These are phyloP conservation scores for Perkinsus olseni DNA, from an alignment of 169 alveolate species.

Conservation along the genomic window DNA sequence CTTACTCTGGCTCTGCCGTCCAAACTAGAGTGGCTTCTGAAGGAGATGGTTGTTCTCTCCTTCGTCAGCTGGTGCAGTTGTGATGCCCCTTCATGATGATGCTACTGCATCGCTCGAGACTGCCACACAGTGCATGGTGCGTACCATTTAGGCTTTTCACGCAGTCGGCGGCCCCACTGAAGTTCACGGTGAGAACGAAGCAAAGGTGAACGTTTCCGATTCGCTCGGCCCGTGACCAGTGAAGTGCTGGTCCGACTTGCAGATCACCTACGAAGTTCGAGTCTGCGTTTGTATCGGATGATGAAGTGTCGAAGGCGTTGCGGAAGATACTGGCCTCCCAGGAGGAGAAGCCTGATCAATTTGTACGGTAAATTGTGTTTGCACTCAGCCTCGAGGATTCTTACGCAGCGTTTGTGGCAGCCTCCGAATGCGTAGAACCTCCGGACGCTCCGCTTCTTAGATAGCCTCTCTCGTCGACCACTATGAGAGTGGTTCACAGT, in stretches of 20 bases:
- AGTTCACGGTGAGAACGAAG: background rate
- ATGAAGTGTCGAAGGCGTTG: background rate
- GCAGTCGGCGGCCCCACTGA: background rate
- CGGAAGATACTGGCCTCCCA: background rate
- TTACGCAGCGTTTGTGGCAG: too few relatives aligned
- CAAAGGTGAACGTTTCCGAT: background rate
- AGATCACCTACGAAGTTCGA: background rate
- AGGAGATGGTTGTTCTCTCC: too few relatives aligned
- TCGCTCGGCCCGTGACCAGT: too few relatives aligned
- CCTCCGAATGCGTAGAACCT: background rate
- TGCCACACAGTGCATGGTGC: background rate
- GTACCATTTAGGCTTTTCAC: background rate
- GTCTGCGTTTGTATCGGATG: background rate
- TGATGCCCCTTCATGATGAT: background rate
- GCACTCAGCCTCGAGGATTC: background rate
- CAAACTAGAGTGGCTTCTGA: too few relatives aligned
- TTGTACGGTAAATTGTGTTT: background rate
- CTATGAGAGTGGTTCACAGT: background rate
- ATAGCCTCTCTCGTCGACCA: background rate
- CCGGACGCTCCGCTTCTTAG: background rate
- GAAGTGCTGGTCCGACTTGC: background rate
- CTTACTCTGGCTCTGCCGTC: too few relatives aligned
- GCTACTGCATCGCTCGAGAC: background rate
- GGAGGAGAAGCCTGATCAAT: background rate
- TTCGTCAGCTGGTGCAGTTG: background rate